These are phyloP conservation scores for Crithidia thermophila DNA, from an alignment of 208 protist genomes.

Conservation along the genomic window DNA sequence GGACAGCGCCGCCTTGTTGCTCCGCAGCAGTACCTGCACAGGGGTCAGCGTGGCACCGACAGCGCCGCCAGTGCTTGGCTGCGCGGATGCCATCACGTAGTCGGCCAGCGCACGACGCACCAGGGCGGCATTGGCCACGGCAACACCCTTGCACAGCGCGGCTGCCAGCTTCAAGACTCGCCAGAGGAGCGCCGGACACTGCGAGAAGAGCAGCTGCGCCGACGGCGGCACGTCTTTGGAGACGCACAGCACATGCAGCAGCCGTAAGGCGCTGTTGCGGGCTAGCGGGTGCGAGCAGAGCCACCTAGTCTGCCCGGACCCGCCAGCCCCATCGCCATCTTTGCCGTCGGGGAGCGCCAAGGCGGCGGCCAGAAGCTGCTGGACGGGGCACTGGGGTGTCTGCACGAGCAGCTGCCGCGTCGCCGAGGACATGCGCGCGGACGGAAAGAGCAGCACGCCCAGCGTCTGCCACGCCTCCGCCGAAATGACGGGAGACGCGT, in stretches of 20 bases:
- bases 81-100: slow-evolving; percentile 24
- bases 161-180: slow-evolving; percentile 42
- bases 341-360: slow-evolving; percentile 22
- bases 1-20: slow-evolving; percentile 8
- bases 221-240: slow-evolving; percentile 18
- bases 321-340: not conserved
- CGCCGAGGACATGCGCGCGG: not conserved
- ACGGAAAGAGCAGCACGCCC: slow-evolving; percentile 30
- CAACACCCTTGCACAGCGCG: slow-evolving; percentile 8
- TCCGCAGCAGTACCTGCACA: not conserved
- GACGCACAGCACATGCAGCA: slow-evolving; percentile 29
- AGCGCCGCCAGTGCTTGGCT: not conserved
- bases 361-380: slow-evolving; percentile 23
- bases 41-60: not conserved
- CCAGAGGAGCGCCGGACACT: slow-evolving; percentile 65
- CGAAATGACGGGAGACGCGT: slow-evolving; percentile 43
- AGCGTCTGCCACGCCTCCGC: slow-evolving; percentile 56
- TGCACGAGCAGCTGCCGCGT: slow-evolving; percentile 5
- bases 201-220: slow-evolving; percentile 39
- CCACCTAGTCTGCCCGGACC: not conserved
- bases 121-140: slow-evolving; percentile 17
- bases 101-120: slow-evolving; percentile 28
- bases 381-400: slow-evolving; percentile 18
- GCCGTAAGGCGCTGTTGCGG: slow-evolving; percentile 27
- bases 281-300: slow-evolving; percentile 24